Percentiles rank a stretch among this genome's conserved stretches.
Evolutionary conservation across 2,329 filamentous ascomycete species (phyloP).

Genomic region (Colletotrichum cuscutae): DNA sequence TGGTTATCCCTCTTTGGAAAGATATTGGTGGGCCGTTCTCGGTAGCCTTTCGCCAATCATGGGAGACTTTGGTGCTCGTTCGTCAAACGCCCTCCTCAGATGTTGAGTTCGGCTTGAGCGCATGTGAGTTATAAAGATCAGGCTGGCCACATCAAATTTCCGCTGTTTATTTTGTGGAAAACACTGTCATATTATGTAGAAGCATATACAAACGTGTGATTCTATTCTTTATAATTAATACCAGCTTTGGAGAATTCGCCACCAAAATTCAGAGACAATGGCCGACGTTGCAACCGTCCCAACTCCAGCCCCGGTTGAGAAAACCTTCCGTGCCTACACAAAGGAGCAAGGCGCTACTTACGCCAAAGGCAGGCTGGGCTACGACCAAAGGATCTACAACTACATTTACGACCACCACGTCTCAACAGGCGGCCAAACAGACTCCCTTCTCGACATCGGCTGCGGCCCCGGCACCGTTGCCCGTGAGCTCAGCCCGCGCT

Average conservation of each 20-base stretch:
- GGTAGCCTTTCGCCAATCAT: background rate
- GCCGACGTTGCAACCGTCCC: slow-evolving; percentile 5
- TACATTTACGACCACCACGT: slow-evolving; percentile 57
- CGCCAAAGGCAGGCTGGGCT: slow-evolving; percentile 52
- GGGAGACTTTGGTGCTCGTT: background rate
- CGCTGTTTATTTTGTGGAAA: background rate
- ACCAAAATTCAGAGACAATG: background rate
- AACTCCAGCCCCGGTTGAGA: slow-evolving; percentile 23
- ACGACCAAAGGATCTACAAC: slow-evolving; percentile 58
- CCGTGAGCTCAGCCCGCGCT: slow-evolving; percentile 56
- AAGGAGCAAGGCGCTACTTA: slow-evolving; percentile 56
- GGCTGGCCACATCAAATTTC: background rate
- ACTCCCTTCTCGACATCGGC: slow-evolving; percentile 62
- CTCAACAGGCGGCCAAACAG: slow-evolving; percentile 54
- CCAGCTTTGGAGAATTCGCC: background rate
- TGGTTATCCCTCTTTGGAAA: background rate
- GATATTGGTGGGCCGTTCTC: slow-evolving; percentile 1
- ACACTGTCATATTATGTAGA: background rate
- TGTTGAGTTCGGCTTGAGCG: background rate
- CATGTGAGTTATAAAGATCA: slow-evolving; percentile 14
- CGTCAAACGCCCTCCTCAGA: background rate
- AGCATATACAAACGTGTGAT: background rate
- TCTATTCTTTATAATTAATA: background rate
- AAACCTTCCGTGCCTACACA: slow-evolving; percentile 58
- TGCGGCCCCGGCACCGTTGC: slow-evolving; percentile 65